Evolutionary conservation across 73 alveolate species (phyloP).

Genomic region (Tetrahymena malaccensis): DNA sequence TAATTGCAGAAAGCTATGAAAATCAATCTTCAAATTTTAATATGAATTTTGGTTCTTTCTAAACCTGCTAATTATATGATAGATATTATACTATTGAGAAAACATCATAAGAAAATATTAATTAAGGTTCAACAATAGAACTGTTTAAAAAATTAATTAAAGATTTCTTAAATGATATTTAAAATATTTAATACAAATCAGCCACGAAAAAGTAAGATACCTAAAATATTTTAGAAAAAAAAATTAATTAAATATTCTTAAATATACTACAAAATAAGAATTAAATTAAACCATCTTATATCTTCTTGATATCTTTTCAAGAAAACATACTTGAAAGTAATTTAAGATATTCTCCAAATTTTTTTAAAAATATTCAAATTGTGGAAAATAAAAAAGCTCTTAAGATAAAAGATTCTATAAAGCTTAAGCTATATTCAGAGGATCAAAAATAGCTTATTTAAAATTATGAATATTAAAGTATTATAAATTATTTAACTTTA

Average conservation of each 20-base stretch:
- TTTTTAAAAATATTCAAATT: too few relatives aligned
- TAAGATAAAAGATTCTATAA: background rate
- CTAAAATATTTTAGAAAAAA: background rate
- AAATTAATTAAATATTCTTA: too few relatives aligned
- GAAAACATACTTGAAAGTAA: background rate
- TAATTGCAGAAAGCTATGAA: too few relatives aligned
- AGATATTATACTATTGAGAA: background rate
- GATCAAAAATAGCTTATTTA: background rate
- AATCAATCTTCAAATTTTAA: too few relatives aligned
- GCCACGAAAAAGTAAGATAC: too few relatives aligned
- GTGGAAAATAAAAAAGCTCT: background rate
- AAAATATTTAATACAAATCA: too few relatives aligned
- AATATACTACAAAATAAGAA: background rate
- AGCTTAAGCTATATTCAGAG: background rate
- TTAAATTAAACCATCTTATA: background rate
- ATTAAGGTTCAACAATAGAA: background rate
- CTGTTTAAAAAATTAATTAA: too few relatives aligned
- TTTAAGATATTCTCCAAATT: background rate
- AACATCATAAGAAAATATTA: background rate
- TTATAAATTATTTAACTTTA: too few relatives aligned
- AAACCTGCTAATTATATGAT: background rate
- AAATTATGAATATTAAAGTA: background rate
- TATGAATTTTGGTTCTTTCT: too few relatives aligned
- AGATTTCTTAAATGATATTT: background rate
- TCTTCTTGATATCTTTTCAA: background rate